These are phyloP conservation scores for Barbarea vulgaris DNA, from an alignment of 345 rosid species.

Conservation along the genomic window DNA sequence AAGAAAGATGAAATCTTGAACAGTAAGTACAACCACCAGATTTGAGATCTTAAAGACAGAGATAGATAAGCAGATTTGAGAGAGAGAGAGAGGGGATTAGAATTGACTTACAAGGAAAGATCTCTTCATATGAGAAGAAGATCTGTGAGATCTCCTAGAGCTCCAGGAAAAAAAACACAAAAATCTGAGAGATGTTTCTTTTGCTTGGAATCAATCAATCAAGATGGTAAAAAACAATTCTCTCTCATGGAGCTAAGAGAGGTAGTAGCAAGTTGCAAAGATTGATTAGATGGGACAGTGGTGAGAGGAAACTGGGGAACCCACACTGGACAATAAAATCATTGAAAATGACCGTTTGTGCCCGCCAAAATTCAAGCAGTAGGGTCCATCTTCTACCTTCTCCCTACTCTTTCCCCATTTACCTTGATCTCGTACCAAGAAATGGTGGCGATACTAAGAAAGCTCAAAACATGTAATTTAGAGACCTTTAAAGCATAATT, in stretches of 20 bases:
- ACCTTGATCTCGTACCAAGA: not conserved
- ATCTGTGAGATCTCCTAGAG: conserved; percentile 53
- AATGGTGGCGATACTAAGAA: conserved; percentile 13
- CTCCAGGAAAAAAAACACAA: conserved; percentile 14
- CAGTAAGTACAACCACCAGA: too few relatives aligned
- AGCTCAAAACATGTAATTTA: not conserved
- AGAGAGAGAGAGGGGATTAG: conserved; percentile 4
- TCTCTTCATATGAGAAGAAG: conserved; percentile 81
- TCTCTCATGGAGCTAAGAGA: conserved; percentile 29
- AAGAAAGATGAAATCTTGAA: too few relatives aligned
- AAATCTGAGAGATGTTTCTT: conserved; percentile 11
- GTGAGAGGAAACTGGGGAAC: conserved; percentile 53
- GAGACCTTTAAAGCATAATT: not conserved
- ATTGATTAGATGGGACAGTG: conserved; percentile 58
- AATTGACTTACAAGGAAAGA: conserved; percentile 61
- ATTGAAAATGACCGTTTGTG: conserved; percentile 81
- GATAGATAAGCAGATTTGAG: conserved; percentile 19
- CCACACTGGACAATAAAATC: conserved; percentile 53
- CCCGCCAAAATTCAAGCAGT: conserved; percentile 75
- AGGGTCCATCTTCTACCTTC: conserved; percentile 69
- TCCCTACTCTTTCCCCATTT: conserved; percentile 45
- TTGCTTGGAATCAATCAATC: not conserved
- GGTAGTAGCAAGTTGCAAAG: conserved; percentile 41
- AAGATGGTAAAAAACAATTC: conserved; percentile 36
- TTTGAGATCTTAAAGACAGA: conserved; percentile 31